phyloP scores from a whole-genome alignment of 257 asterid genomes.

The Nicotiana tomentosiformis region DNA sequence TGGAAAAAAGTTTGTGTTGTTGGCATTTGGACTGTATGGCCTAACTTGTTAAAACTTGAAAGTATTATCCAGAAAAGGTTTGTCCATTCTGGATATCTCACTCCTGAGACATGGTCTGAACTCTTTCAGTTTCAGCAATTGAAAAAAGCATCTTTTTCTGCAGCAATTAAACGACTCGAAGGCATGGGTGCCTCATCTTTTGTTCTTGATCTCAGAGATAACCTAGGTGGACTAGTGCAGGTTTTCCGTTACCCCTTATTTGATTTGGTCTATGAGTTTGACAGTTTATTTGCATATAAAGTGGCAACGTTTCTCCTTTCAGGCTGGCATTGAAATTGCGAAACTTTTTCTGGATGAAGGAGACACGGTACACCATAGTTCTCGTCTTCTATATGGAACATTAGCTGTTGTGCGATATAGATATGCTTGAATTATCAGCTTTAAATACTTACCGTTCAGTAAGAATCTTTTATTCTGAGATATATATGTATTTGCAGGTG shows the following conservation, averaged over 20 bases:
- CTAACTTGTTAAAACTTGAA: not conserved
- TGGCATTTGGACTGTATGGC: not conserved
- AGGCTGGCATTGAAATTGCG: slow-evolving; percentile 98
- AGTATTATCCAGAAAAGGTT: not conserved
- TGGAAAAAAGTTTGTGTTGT: not conserved
- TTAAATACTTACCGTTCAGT: not conserved
- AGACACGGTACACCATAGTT: slow-evolving; percentile 52
- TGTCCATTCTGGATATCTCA: not conserved
- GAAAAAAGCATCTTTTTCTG: not conserved
- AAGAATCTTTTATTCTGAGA: not conserved
- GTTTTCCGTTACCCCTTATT: slow-evolving; percentile 29
- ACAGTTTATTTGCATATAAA: not conserved
- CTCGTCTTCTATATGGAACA: slow-evolving; percentile 1
- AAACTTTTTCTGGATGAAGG: slow-evolving; percentile 87
- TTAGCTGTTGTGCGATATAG: not conserved
- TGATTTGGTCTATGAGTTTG: slow-evolving; percentile 6
- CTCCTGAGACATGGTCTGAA: not conserved
- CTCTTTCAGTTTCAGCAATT: not conserved
- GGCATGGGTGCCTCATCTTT: slow-evolving; percentile 87
- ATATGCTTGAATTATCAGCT: not conserved
- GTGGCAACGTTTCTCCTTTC: slow-evolving; percentile 31
- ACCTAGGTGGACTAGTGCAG: slow-evolving; percentile 98
- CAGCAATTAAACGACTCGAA: slow-evolving; percentile 87
- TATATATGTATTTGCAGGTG: slow-evolving; percentile 43
- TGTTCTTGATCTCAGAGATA: slow-evolving; percentile 97